phyloP scores from a whole-genome alignment of 352 stramenopile species.

The Phytophthora ramorum region DNA sequence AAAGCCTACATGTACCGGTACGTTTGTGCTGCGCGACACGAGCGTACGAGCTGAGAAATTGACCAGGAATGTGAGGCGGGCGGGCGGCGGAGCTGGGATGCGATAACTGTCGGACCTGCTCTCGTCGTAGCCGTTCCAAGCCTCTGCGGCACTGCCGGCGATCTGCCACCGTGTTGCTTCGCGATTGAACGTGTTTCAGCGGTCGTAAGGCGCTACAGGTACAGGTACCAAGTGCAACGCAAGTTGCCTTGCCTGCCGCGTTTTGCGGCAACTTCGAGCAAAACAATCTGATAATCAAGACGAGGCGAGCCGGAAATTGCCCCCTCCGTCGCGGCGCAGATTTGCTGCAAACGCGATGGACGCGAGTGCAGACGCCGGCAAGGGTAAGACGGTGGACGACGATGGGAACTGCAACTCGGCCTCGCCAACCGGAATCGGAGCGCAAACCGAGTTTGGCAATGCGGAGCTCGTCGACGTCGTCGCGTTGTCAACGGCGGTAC shows the following conservation, averaged over 20 bases:
- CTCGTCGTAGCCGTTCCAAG: not conserved
- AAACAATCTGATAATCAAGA: slow-evolving; percentile 4
- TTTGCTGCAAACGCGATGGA: slow-evolving; percentile 12
- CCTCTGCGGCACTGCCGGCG: not conserved
- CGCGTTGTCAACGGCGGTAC: slow-evolving; percentile 3
- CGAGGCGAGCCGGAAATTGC: slow-evolving; percentile 1
- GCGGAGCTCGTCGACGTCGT: slow-evolving; percentile 10
- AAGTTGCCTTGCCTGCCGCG: not conserved
- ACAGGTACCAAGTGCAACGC: not conserved
- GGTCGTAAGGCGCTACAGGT: slow-evolving; percentile 12
- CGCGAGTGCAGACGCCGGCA: not conserved
- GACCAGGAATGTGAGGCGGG: not conserved
- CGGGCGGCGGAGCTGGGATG: not conserved
- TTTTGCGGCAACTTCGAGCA: not conserved
- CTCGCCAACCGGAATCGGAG: not conserved
- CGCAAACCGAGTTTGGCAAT: slow-evolving; percentile 9
- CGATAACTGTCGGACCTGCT: not conserved
- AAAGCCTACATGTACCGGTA: too few relatives aligned
- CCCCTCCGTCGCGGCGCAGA: not conserved
- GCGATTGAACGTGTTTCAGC: slow-evolving; percentile 4
- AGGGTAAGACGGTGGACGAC: not conserved
- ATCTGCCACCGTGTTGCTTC: not conserved
- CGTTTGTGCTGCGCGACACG: not conserved
- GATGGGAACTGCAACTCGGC: not conserved
- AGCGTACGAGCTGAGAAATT: not conserved